These are phyloP conservation scores for Polyplosphaeria fusca DNA, from an alignment of 495 filamentous ascomycete genomes.

Conservation along the genomic window DNA sequence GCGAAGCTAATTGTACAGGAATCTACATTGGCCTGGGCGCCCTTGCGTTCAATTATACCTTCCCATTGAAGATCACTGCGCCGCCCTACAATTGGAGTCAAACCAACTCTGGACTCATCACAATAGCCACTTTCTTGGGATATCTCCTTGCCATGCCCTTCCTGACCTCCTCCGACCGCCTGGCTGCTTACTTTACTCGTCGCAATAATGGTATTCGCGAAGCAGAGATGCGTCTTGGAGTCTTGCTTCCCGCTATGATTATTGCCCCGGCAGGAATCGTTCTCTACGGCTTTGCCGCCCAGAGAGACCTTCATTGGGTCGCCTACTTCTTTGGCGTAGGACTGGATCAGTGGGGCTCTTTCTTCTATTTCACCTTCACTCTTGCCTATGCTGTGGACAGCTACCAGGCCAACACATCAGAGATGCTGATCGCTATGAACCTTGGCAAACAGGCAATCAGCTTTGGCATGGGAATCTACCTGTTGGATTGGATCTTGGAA, in stretches of 20 bases:
- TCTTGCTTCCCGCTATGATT: conserved; percentile 53
- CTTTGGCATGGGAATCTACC: conserved; percentile 58
- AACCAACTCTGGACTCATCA: conserved; percentile 55
- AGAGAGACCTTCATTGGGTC: conserved; percentile 54
- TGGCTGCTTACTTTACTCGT: conserved; percentile 55
- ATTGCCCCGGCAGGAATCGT: conserved; percentile 55
- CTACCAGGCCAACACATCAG: conserved; percentile 55
- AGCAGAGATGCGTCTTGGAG: conserved; percentile 60
- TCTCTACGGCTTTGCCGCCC: conserved; percentile 54
- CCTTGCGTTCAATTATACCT: conserved; percentile 59
- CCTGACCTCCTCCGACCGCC: conserved; percentile 53
- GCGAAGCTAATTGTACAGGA: too few relatives aligned
- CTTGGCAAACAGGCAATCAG: conserved; percentile 63
- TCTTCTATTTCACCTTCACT: conserved; percentile 59
- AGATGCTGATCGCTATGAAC: conserved; percentile 69
- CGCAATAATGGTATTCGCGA: conserved; percentile 57
- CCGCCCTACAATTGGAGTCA: conserved; percentile 57
- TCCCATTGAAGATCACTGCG: conserved; percentile 54
- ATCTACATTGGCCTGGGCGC: conserved; percentile 59
- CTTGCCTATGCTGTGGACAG: conserved; percentile 59
- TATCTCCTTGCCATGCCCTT: conserved; percentile 56
- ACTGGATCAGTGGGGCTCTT: conserved; percentile 50
- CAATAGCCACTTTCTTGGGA: conserved; percentile 51
- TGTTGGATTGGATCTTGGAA: conserved; percentile 57
- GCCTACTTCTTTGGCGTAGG: conserved; percentile 54